Evolutionary conservation across 2,329 filamentous ascomycete genomes (phyloP), one percentile per base, ranked within the genome.

Genomic region (Aureobasidium pullulans): DNA sequence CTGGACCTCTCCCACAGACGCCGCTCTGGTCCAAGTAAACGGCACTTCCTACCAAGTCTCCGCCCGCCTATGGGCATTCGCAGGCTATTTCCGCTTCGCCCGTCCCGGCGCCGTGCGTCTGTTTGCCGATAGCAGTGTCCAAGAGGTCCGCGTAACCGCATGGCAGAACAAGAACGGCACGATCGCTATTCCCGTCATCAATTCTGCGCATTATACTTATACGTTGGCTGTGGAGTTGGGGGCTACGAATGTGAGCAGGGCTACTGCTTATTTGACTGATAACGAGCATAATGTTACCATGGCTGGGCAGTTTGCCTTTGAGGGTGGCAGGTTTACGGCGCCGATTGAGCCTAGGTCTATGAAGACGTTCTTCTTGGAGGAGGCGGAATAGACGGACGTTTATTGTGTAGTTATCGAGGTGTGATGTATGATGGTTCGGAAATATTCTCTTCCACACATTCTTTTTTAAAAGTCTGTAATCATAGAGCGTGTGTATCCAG

Each of bases 21-120:
- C 56, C 43, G 44, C 60, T 9, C 62, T 66, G 32, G 50, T 66
- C 54, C 42, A 46, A 10, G 44, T 66, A 13, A 57, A 62, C 47
- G 60, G 61, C 42, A 59, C 57, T 8, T 50, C 52, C 10, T 66
- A 65, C 46, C 31, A 60, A 11, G 60, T 65, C 34, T 46, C 65
- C n/a, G 61, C 65, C 29, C 63, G 65, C 16, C 60, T 65, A 11
- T 66, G 65, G 65, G 65, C 65, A 1, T 64, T 66, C 46, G 54
- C 65, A 13, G 52, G 60, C 29, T 66, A 66, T 61, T 66, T 64
- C 61, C 65, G 65, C 32, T 66, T 66, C 43, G 65, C 65, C 1
- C 62, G 65, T 6, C 65, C 65, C 8, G 64, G 64, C 13, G 57
- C 65, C 16, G 57, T 62, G 6, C 61, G 65, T 10, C 31, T 66